Base-by-base conservation (phyloP, 2,329 filamentous ascomycete genomes). In the Stachybotrys echinatus region DNA sequence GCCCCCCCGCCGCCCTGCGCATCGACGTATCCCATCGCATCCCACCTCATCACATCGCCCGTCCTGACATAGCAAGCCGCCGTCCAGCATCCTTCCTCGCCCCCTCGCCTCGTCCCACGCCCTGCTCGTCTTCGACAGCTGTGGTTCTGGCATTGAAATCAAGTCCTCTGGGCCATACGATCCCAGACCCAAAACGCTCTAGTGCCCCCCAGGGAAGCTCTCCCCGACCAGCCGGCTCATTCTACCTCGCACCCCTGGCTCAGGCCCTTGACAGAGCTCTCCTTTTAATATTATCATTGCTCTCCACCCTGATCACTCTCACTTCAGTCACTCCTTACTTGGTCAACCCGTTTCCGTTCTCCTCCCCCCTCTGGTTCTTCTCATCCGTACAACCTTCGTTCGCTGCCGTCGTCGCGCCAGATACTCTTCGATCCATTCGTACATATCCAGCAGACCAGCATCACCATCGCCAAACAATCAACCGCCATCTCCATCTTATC, bases 301-400 rank as follows among this genome's bases (percentile, higher is more conserved):
- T 62, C 63, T 67, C 65, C 65, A 67, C 65, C 65, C 57, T 61
- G 60, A 61, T 66, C 65, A 62, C 65, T 53, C 64, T 69, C 64
- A 67, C 64, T 65, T 63, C 61, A 69, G 67, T 70, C 67, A 65
- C 65, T 68, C 66, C 62, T 67, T 70, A 67, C 61, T 57, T 56
- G 38, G 17, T 56, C 55, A 54, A 60, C 55, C 53, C 55, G 55
- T 53, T 54, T 58, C 58, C 47, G 47, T 54, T 45, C 52, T 31
- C 47, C 40, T 38, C 47, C 21, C 14, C 20, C 42, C n/a, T 45
- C 42, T 37, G n/a, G 31, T 37, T 19, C 46, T 48, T 42, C 48
- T 48, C 45, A 44, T 51, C 47, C 51, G 43, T 52, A 44, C 47
- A 27, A 54, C 54, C 55, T 48, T 21, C 31, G 23, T 38, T 46